Conservation (phyloP, 2,329 filamentous ascomycete genomes). For the Sclerotinia minor region DNA sequence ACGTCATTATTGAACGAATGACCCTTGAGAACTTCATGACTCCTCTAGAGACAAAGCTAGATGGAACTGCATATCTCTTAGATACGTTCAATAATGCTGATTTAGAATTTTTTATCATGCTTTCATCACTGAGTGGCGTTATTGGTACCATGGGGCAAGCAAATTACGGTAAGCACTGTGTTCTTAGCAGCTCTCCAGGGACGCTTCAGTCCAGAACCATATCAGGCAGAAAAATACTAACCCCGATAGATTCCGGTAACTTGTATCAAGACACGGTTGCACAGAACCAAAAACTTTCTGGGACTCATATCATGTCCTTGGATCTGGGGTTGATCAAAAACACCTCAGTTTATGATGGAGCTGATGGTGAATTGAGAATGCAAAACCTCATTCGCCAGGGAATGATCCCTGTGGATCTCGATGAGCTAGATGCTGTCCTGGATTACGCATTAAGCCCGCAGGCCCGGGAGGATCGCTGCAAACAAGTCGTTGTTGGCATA, state of each 20-base stretch:
- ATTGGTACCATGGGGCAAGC: conserved; percentile 24
- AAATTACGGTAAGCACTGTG: conserved; percentile 19
- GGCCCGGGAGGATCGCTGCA: neutral
- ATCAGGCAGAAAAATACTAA: neutral
- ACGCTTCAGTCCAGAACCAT: neutral
- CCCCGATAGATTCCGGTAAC: neutral
- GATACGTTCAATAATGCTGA: neutral
- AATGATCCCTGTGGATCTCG: neutral
- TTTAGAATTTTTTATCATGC: conserved; percentile 18
- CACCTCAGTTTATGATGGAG: neutral
- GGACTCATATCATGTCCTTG: neutral
- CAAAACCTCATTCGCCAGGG: neutral
- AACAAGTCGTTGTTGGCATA: neutral
- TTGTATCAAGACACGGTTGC: neutral
- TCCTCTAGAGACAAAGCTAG: neutral
- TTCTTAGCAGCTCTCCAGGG: neutral
- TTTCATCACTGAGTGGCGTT: conserved; percentile 25
- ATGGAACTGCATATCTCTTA: neutral
- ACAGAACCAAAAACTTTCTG: neutral
- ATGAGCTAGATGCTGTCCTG: neutral
- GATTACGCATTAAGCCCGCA: neutral
- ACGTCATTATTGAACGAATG: neutral
- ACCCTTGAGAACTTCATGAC: neutral
- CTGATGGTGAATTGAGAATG: neutral
- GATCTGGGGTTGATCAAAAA: conserved; percentile 1